Evolutionary conservation across 306 rosid species (phyloP).

Genomic region (Quercus bicolor): DNA sequence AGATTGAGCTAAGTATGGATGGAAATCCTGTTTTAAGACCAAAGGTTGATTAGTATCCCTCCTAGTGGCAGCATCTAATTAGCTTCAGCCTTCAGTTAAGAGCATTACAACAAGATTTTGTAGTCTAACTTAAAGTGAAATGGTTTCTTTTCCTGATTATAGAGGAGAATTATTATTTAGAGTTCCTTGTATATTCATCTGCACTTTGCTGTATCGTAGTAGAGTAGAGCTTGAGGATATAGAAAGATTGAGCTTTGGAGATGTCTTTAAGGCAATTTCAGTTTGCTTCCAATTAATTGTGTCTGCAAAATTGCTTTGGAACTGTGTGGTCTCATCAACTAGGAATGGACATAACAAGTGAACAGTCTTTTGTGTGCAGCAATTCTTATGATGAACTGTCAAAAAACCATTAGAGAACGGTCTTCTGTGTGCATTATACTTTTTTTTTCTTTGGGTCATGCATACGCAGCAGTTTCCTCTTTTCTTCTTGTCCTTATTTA

Average conservation of each 20-base stretch:
- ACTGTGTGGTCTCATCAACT: conserved; percentile 40
- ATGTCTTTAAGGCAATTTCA: neutral
- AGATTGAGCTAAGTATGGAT: neutral
- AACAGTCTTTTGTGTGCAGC: conserved; percentile 86
- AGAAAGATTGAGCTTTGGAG: neutral
- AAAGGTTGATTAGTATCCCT: neutral
- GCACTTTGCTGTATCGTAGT: neutral
- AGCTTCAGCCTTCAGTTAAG: too few species aligned
- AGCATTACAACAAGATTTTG: too few species aligned
- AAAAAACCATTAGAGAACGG: conserved; percentile 56
- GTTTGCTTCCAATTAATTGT: neutral
- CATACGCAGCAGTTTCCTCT: neutral
- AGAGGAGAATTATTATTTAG: neutral
- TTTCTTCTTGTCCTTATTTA: too few species aligned
- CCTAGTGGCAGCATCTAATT: neutral
- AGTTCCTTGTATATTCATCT: neutral
- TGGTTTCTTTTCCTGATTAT: neutral
- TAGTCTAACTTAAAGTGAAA: neutral
- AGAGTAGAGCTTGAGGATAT: neutral
- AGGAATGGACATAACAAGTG: conserved; percentile 64
- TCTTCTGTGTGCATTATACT: too few species aligned
- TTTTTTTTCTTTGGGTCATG: neutral
- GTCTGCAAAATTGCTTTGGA: neutral
- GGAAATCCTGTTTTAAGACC: neutral
- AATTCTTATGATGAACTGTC: conserved; percentile 69